Evolutionary conservation across 1,139 yeast genomes (phyloP).

Genomic region (Geotrichum klebahnii): DNA sequence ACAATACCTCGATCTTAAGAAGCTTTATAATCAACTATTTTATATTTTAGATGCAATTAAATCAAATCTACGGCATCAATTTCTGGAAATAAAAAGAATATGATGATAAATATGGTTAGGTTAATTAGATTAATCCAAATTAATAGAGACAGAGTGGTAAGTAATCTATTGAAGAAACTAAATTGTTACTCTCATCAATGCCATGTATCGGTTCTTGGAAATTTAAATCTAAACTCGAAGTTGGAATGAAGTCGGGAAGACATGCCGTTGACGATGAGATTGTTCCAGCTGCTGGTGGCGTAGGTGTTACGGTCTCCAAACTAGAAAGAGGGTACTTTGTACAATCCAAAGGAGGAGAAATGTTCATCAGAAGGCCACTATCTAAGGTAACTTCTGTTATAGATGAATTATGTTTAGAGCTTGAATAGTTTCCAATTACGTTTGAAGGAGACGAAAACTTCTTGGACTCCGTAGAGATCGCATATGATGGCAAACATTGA

Average conservation of each 20-base stretch:
- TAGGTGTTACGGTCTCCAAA: too few species aligned
- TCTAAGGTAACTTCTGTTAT: too few species aligned
- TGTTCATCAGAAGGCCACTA: too few species aligned
- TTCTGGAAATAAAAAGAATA: background rate
- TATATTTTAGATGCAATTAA: background rate
- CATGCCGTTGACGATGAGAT: background rate
- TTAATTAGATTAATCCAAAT: background rate
- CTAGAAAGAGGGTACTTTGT: too few species aligned
- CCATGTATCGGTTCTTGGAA: too few species aligned
- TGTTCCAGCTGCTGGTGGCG: background rate
- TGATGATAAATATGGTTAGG: background rate
- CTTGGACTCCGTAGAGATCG: too few species aligned
- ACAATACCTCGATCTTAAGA: background rate
- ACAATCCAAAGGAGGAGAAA: too few species aligned
- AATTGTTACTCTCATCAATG: background rate
- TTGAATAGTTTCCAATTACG: too few species aligned
- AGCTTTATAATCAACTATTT: too few species aligned
- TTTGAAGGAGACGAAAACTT: too few species aligned
- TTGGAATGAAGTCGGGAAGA: background rate
- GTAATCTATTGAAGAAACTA: background rate
- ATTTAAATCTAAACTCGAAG: background rate
- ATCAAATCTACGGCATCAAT: background rate
- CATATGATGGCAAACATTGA: too few species aligned
- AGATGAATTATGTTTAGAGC: too few species aligned
- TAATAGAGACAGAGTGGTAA: slow-evolving; percentile 1